Conservation (phyloP, 2,329 filamentous ascomycete genomes). For the Gliomastix tumulicola region DNA sequence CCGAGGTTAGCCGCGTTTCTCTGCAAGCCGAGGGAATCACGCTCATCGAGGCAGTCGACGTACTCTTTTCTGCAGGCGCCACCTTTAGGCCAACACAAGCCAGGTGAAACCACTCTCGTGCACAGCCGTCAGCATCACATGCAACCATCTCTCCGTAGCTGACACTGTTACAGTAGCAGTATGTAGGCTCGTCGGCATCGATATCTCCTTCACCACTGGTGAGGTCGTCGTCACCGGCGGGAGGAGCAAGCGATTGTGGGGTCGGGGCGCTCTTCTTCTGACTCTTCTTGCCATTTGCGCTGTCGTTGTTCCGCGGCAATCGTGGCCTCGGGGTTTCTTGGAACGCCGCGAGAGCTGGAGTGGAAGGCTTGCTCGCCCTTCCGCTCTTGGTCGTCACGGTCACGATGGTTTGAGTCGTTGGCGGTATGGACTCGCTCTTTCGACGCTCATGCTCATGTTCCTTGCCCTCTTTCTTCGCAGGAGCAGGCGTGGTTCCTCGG, state of each 20-base stretch:
- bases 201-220: constrained; percentile 46
- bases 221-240: constrained; percentile 18
- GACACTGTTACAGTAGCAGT: constrained; percentile 74
- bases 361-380: constrained; percentile 60
- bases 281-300: constrained; percentile 39
- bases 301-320: constrained; percentile 40
- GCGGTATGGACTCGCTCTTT: constrained; percentile 38
- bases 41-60: constrained; percentile 30
- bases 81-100: constrained; percentile 74
- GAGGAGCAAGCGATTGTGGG: constrained; percentile 28
- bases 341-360: constrained; percentile 53
- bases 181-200: constrained; percentile 64
- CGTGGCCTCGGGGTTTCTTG: constrained; percentile 49
- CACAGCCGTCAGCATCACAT: constrained; percentile 67
- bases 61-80: constrained; percentile 69
- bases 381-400: constrained; percentile 59
- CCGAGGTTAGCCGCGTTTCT: constrained; percentile 1
- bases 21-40: no score
- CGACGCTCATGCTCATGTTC: constrained; percentile 22
- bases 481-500: constrained; percentile 15
- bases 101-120: constrained; percentile 77
- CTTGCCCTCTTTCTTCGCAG: constrained; percentile 35
- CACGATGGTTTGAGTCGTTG: constrained; percentile 26
- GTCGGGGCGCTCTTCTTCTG: constrained; percentile 53
- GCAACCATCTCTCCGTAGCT: constrained; percentile 83